Evolutionary conservation across 2,329 filamentous ascomycete genomes (phyloP), one percentile per base, ranked within the genome.

Genomic region (Venturia nashicola): DNA sequence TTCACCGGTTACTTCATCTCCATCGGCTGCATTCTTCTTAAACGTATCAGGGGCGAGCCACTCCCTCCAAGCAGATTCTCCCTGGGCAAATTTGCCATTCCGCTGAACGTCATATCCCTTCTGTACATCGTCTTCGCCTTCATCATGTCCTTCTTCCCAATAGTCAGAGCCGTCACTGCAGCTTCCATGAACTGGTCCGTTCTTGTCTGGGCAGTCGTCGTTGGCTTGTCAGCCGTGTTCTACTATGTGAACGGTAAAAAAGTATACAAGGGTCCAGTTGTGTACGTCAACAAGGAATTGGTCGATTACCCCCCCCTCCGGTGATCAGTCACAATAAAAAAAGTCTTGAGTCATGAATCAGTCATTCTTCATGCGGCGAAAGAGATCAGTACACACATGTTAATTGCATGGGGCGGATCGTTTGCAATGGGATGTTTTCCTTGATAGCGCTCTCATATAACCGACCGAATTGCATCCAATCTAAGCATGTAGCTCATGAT

Each of bases 111-210:
- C 16, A 65, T 68, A 0, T 75, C 73, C 5, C 64, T 77, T 5
- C 57, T 73, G 9, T 79, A 76, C n/a, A 65, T 65, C 32, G 14
- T 23, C 23, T 68, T 70, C 34, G 62, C 57, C 1, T 39, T 64
- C 42, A 51, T 61, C 42, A 64, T 64, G 62, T 48, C 54, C 20
- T 64, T 64, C 62, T 64, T 64, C 40, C 62, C 62, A 3, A 54
- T 32, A n/a, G 32, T 18, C 51, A 64, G 51, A 36, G 27, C 34
- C 0, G 69, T 77, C 23, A 69, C 68, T 11, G 65, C 68, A 12
- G 66, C 69, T 61, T 74, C 73, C 5, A 80, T 81, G 77, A 81
- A 81, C 66, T 81, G 78, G 77, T 76, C 75, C 43, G 71, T 76
- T 54, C 69, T 73, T 1, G 78, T 81, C 68, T 81, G 77, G 63